phyloP scores from a whole-genome alignment of 2,329 filamentous ascomycete genomes.

The Whalleya microplaca region DNA sequence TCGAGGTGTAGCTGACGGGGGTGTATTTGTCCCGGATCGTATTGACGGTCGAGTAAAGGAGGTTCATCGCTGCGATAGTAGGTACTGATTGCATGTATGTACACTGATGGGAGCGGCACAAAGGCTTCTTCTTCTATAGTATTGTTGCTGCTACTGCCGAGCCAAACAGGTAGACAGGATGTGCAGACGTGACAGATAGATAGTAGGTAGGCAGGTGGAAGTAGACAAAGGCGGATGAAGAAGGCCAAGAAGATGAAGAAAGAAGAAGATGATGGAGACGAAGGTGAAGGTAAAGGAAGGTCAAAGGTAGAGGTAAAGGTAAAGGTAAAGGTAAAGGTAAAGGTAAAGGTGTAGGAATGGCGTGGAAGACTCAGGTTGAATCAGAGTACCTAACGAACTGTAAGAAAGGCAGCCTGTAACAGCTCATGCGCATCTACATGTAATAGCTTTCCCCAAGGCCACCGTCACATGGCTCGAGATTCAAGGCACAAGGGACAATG shows the following conservation, averaged over 20 bases:
- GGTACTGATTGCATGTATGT: too few relatives aligned
- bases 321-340: too few relatives aligned
- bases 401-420: neutral
- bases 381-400: too few relatives aligned
- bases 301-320: too few relatives aligned
- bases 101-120: neutral
- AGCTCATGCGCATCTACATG: neutral
- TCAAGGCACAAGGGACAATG: neutral
- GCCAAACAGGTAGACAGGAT: too few relatives aligned
- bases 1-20: conserved; percentile 86
- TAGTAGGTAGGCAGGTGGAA: neutral
- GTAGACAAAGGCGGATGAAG: neutral
- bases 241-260: too few relatives aligned
- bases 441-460: neutral
- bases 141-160: too few relatives aligned
- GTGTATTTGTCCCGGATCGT: conserved; percentile 90
- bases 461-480: neutral
- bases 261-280: too few relatives aligned
- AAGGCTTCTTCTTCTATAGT: too few relatives aligned
- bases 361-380: neutral
- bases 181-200: neutral
- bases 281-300: too few relatives aligned
- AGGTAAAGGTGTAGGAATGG: neutral
- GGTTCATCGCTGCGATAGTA: conserved; percentile 67
- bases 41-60: conserved; percentile 90